Evolutionary conservation across 805 yeast genomes (phyloP).

Genomic region (Candida ponderosae): DNA sequence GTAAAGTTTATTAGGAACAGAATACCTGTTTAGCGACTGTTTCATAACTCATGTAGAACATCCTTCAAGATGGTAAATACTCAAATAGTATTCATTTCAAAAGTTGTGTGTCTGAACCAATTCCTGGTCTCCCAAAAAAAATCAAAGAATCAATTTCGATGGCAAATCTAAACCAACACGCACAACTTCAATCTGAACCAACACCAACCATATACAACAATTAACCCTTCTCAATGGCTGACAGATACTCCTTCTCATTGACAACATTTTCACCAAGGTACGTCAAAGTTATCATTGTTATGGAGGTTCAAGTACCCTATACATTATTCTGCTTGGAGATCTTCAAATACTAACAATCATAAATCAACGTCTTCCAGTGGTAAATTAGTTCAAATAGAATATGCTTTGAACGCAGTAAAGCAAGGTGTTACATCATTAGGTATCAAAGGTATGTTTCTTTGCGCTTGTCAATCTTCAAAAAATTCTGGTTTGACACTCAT

Average conservation of each 20-base stretch:
- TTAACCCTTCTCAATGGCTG: constrained; percentile 59
- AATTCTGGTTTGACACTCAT: neutral
- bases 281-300: constrained; percentile 3
- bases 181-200: neutral
- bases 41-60: too few species aligned
- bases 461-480: too few species aligned
- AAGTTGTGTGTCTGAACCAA: neutral
- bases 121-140: neutral
- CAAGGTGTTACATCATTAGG: constrained; percentile 98
- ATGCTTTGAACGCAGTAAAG: constrained; percentile 94
- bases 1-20: too few species aligned
- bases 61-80: too few species aligned
- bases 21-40: too few species aligned
- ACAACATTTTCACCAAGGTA: constrained; percentile 96
- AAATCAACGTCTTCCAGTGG: constrained; percentile 46
- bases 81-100: too few species aligned
- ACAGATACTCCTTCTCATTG: constrained; percentile 93
- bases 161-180: constrained; percentile 4
- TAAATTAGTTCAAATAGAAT: constrained; percentile 94
- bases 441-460: constrained; percentile 40
- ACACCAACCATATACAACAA: neutral
- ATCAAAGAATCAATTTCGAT: constrained; percentile 1
- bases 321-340: too few species aligned
- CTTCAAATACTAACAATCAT: neutral
- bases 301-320: too few species aligned